Conservation (phyloP, 495 filamentous ascomycete species). For the Trypethelium eluteriae region DNA sequence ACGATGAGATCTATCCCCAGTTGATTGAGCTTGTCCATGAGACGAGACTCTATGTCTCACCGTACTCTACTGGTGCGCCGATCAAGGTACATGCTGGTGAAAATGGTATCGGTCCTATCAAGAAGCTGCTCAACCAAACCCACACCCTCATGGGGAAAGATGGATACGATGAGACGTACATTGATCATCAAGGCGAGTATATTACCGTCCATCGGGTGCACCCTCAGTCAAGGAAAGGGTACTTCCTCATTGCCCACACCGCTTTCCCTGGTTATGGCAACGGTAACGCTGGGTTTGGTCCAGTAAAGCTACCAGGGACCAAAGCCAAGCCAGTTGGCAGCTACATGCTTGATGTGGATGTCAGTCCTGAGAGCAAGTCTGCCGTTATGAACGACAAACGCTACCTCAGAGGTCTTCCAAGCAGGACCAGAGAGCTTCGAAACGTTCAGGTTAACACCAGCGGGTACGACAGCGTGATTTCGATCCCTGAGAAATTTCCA, state of each 20-base stretch:
- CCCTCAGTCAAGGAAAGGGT: slow-evolving; percentile 78
- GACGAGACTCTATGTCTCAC: slow-evolving; percentile 68
- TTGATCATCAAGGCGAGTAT: slow-evolving; percentile 93
- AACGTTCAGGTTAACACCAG: slow-evolving; percentile 59
- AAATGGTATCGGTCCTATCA: slow-evolving; percentile 74
- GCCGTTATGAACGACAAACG: slow-evolving; percentile 59
- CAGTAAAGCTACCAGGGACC: slow-evolving; percentile 67
- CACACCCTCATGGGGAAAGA: slow-evolving; percentile 91
- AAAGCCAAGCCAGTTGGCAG: slow-evolving; percentile 72
- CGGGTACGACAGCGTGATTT: slow-evolving; percentile 66
- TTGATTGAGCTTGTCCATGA: slow-evolving; percentile 86
- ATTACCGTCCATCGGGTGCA: slow-evolving; percentile 94
- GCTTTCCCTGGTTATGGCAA: slow-evolving; percentile 84
- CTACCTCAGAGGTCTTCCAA: slow-evolving; percentile 70
- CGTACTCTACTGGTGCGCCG: slow-evolving; percentile 52
- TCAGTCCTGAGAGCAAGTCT: slow-evolving; percentile 53
- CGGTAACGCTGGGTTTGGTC: slow-evolving; percentile 63
- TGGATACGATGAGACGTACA: slow-evolving; percentile 88
- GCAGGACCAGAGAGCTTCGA: slow-evolving; percentile 63
- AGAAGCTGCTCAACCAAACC: slow-evolving; percentile 83
- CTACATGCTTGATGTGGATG: slow-evolving; percentile 82
- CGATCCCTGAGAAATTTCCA: slow-evolving; percentile 71
- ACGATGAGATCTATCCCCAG: slow-evolving; percentile 92
- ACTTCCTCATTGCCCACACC: slow-evolving; percentile 91
- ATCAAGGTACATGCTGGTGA: slow-evolving; percentile 55